These are phyloP conservation scores for Xylaria sp. DNA, from an alignment of 2,329 filamentous ascomycete genomes.

Conservation along the genomic window DNA sequence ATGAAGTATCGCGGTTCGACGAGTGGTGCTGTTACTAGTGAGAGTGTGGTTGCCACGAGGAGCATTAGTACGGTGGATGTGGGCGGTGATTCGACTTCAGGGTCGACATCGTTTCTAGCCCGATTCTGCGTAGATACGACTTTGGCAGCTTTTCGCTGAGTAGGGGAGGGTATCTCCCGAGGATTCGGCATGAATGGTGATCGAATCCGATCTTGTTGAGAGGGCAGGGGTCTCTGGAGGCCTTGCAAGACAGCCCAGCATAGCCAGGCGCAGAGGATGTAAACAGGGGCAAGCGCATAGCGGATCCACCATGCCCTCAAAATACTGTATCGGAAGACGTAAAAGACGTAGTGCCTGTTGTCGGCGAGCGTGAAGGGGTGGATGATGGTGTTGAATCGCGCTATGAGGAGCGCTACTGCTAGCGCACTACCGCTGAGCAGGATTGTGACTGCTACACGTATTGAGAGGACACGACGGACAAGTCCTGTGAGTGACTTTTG, in stretches of 20 bases:
- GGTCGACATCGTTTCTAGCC: neutral
- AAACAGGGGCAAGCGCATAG: constrained; percentile 71
- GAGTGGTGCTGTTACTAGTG: constrained; percentile 84
- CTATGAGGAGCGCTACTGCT: constrained; percentile 50
- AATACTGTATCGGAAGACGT: constrained; percentile 86
- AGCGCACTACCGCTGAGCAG: constrained; percentile 46
- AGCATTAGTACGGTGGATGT: constrained; percentile 62
- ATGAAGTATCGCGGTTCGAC: constrained; percentile 98
- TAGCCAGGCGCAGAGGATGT: constrained; percentile 72
- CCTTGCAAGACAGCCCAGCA: constrained; percentile 68
- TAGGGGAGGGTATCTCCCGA: neutral
- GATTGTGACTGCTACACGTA: constrained; percentile 44
- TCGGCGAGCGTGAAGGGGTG: constrained; percentile 97
- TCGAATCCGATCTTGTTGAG: constrained; percentile 13
- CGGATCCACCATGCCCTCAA: constrained; percentile 67
- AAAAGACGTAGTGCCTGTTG: constrained; percentile 97
- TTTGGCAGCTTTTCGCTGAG: neutral
- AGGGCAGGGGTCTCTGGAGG: constrained; percentile 29
- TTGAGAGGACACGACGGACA: neutral
- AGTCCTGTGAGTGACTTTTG: neutral
- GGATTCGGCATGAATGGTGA: constrained; percentile 23
- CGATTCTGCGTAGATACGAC: neutral
- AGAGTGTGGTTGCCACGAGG: constrained; percentile 74
- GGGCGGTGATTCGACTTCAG: constrained; percentile 35
- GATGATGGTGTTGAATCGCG: constrained; percentile 87